Evolutionary conservation across 2,329 filamentous ascomycete genomes (phyloP), one percentile per base, ranked within the genome.

Genomic region (Colletotrichum sansevieriae): DNA sequence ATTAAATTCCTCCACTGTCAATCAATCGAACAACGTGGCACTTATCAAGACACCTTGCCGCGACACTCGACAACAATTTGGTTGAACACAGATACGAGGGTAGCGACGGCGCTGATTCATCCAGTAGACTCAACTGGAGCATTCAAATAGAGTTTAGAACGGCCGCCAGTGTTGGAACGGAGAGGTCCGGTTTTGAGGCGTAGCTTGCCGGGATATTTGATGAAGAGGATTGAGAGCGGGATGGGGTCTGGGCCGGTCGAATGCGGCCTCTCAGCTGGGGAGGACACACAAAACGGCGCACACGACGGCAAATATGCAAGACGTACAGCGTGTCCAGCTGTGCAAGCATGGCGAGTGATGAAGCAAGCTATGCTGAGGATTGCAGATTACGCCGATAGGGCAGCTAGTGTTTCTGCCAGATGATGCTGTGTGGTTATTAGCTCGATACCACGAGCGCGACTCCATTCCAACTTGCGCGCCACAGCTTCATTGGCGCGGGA

Each of bases 201-300:
- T 60, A 60, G 62, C 29, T 20, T 29, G 43, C 55, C 41, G 49
- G 55, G 49, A 68, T 65, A 56, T 44, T 68, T 60, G 62, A 65
- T 68, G 47, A 65, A 65, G 47, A 47, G 62, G 65, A 15, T 47
- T 22, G 46, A 59, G 39, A 35, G 47, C 52, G 41, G 49, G 18
- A 56, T 54, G 54, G 55, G 65, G 62, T 41, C 65, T 68, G 56
- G 65, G 49, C 65, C 35, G 62, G 63, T 44, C 65, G 33, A 65
- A 65, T 25, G 4, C 65, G 2, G 46, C 33, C 33, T 41, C 13
- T 65, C 62, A 68, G 65, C 62, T 68, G 33, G 33, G 33, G 25
- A 49, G 46, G 35, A 39, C 35, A 35, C 55, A 51, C 41, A 18
- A 13, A 51, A 62, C 47, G 47, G 22, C 13, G 55, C 54, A 59